Evolutionary conservation across 805 yeast species (phyloP), one percentile per base, ranked within the genome.

Genomic region (Priceomyces fermenticarens): DNA sequence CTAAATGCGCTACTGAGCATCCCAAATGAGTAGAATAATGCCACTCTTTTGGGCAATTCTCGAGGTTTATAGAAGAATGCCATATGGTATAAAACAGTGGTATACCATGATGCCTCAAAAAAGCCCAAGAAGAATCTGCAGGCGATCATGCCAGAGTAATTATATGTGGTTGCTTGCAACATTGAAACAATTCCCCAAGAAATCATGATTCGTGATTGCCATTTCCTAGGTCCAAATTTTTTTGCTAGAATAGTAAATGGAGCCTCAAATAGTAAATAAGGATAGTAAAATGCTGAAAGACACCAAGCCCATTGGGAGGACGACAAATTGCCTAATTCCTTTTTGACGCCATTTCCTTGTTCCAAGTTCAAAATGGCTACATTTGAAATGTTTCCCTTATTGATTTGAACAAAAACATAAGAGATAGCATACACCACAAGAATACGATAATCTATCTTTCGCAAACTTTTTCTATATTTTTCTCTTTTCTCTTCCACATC

Each of bases 11-110:
- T 44, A 10, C 52, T 56, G 3, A 57, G 31, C 5, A 58, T 50
- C 13, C 53, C 36, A 3, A 66, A 52, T 1, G 66, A 57, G 70
- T 59, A 67, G 43, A 46, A 66, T 49, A 71, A 71, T 0, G 85
- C 74, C 23, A 82, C 61, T 40, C 88, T 64, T 16, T 78, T 57
- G 1, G 85, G 70, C 16, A 83, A 63, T 56, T 83, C 88, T 12
- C 65, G 55, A 20, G 75, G 54, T 10, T 77, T 83, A 62, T 78
- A 83, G 59, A 81, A 83, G 58, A 80, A 83, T 0, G 84, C 75
- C 56, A 83, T 62, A 78, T 83, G 83, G 35, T 81, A 58, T 39
- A 77, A 72, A 30, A 77, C 59, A 48, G 81, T 87, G 20, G 85
- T 82, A 39, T 60, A 55, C 35, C 55, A 53, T 1, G 65, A 63